Base-by-base conservation (phyloP, 768 basidiomycete genomes). In the Omphalotus guepiniiformis region DNA sequence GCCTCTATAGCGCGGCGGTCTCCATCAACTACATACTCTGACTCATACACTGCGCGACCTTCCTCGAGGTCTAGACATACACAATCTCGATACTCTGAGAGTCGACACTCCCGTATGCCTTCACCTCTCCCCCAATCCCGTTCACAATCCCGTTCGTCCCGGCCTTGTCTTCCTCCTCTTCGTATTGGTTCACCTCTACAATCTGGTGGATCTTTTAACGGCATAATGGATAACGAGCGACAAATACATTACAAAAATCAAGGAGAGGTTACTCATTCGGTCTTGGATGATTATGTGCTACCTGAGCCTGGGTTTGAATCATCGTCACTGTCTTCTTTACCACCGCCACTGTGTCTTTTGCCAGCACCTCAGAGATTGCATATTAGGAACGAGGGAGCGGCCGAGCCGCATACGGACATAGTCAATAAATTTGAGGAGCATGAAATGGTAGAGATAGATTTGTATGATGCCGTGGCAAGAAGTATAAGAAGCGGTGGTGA, bases 361-460 rank as follows among this genome's bases (percentile, higher is more conserved):
- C 46, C 46, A 21, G 46, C 46, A 11, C 46, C 46, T 5, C 46
- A 47, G 25, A 47, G 46, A 16, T 36, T 47, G 12, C 27, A 47
- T 39, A 36, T 39, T 16, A 34, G 46, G 27, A 47, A 47, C 28
- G 37, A 19, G 13, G 37, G 37, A 13, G 46, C 38, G 6, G 26
- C 16, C 27, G 35, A 36, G 12, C 16, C 46, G 15, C 16, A 12
- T 13, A 26, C 44, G 9, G 26, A 26, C 16, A 11, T 13, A 4
- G 26, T 39, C 28, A n/a, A 7, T 1, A 36, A 39, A 29, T 9
- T 32, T 32, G 44, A 46, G 4, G 38, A 47, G 15, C 37, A 47
- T 39, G 26, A 26, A 8, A 39, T 39, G 46, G 27, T n/a, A 3
- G 46, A 39, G 16, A 21, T 47, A 11, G 27, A 47, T 47, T n/a